Conservation (phyloP, 139 green algal species). For the Picochlorum sp. region DNA sequence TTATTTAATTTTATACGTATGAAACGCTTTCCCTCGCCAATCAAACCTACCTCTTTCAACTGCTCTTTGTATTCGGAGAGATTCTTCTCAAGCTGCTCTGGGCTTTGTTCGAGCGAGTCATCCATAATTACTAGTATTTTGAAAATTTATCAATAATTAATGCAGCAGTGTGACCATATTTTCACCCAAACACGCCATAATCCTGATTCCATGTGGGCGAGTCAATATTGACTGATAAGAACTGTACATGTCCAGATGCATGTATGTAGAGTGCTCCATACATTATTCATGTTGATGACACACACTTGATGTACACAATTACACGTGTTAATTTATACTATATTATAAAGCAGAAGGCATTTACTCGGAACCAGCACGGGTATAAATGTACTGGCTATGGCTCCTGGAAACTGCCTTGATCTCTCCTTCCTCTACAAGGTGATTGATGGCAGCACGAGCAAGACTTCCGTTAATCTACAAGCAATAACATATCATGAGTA, state of each 20-base stretch:
- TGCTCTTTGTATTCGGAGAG: constrained; percentile 11
- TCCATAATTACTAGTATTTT: neutral
- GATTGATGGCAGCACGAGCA: constrained; percentile 80
- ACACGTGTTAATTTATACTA: constrained; percentile 8
- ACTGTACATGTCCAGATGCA: too few relatives aligned
- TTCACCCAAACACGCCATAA: too few relatives aligned
- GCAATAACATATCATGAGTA: neutral
- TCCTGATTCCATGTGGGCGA: too few relatives aligned
- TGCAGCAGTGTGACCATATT: too few relatives aligned
- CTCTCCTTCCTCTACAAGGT: constrained; percentile 72
- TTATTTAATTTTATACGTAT: neutral
- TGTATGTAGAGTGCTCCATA: too few relatives aligned
- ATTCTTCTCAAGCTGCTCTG: constrained; percentile 5
- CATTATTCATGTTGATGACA: neutral
- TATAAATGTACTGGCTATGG: constrained; percentile 88
- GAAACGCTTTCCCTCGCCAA: neutral
- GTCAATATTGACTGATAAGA: too few relatives aligned
- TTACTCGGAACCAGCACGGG: constrained; percentile 52
- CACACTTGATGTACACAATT: neutral
- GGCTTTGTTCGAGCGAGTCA: neutral
- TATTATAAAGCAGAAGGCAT: constrained; percentile 5
- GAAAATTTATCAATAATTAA: neutral
- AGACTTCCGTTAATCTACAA: constrained; percentile 79
- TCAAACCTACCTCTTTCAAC: constrained; percentile 1
- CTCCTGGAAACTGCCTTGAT: constrained; percentile 82